phyloP scores from a whole-genome alignment of 148 eudicot species.

The Tetragonia tetragonoides region DNA sequence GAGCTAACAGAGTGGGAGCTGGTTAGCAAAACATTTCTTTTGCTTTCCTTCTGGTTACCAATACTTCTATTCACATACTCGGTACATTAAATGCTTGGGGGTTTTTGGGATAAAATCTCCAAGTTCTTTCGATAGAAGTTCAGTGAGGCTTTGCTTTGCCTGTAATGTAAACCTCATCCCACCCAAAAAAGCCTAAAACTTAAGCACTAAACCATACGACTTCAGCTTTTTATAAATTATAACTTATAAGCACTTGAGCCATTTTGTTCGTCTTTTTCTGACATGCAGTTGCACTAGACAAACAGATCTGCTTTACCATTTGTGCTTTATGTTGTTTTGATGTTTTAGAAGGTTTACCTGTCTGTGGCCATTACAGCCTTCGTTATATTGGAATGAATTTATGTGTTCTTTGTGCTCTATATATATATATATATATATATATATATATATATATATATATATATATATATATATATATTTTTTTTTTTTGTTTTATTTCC shows the following conservation, averaged over 20 bases:
- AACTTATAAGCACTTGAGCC: background rate
- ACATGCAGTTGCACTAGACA: too few relatives aligned
- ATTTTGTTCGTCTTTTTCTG: background rate
- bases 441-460: too few relatives aligned
- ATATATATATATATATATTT: too few relatives aligned
- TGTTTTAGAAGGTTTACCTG: background rate
- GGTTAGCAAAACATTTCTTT: background rate
- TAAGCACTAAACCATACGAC: too few relatives aligned
- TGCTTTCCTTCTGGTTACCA: background rate
- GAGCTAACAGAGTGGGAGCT: background rate
- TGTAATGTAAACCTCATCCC: background rate
- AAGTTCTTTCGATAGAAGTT: background rate
- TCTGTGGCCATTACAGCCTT: too few relatives aligned
- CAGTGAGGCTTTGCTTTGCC: background rate
- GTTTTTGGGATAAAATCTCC: background rate
- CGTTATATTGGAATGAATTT: background rate
- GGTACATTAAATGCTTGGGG: too few relatives aligned
- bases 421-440: too few relatives aligned
- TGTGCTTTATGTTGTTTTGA: background rate
- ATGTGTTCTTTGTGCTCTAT: background rate
- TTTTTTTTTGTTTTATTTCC: background rate
- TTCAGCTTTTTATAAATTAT: too few relatives aligned
- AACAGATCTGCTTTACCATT: background rate
- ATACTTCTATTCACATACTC: background rate
- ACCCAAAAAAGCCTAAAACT: too few relatives aligned